A percentile compares a stretch with the other conserved stretches of the same genome.
Conservation (phyloP, 1,284 basidiomycete species). For the Malassezia sp. region DNA sequence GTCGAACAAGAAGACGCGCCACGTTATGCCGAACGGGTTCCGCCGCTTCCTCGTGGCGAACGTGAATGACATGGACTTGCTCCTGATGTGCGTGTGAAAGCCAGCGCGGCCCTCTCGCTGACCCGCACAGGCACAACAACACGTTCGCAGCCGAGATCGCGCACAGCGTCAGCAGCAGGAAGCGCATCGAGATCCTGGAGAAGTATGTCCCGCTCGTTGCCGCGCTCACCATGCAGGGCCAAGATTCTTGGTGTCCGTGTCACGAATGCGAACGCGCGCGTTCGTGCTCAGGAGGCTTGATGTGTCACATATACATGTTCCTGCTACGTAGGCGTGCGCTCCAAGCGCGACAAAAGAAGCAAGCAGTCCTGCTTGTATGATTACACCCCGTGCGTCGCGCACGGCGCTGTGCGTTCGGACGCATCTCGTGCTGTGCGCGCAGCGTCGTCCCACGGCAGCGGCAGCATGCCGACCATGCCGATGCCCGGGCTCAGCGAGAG, state of each 20-base stretch:
- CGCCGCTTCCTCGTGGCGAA: conserved; percentile 45
- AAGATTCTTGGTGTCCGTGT: conserved; percentile 55
- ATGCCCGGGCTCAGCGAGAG: too few relatives aligned
- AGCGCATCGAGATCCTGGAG: conserved; percentile 84
- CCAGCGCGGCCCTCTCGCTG: too few relatives aligned
- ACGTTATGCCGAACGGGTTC: conserved; percentile 47
- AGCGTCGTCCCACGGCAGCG: too few relatives aligned
- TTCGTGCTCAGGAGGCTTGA: conserved; percentile 82
- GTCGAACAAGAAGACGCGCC: conserved; percentile 47
- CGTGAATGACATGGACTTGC: conserved; percentile 42
- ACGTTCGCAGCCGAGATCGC: conserved; percentile 92
- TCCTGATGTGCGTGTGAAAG: conserved; percentile 38
- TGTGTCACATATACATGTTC: conserved; percentile 1
- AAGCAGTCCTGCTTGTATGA: too few relatives aligned
- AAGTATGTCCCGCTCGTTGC: conserved; percentile 51
- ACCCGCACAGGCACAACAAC: conserved; percentile 97
- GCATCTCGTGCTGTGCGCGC: too few relatives aligned
- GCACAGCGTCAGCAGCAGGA: conserved; percentile 90
- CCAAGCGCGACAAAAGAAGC: too few relatives aligned
- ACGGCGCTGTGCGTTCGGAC: too few relatives aligned
- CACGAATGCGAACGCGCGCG: conserved; percentile 84
- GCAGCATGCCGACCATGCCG: too few relatives aligned
- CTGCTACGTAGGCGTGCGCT: too few relatives aligned
- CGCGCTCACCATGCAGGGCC: conserved; percentile 16
- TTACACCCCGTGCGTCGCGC: not conserved